Percentiles rank a stretch among this genome's conserved stretches.
Conservation (phyloP, 2,329 filamentous ascomycete genomes). For the Acephala macrosclerotiorum region DNA sequence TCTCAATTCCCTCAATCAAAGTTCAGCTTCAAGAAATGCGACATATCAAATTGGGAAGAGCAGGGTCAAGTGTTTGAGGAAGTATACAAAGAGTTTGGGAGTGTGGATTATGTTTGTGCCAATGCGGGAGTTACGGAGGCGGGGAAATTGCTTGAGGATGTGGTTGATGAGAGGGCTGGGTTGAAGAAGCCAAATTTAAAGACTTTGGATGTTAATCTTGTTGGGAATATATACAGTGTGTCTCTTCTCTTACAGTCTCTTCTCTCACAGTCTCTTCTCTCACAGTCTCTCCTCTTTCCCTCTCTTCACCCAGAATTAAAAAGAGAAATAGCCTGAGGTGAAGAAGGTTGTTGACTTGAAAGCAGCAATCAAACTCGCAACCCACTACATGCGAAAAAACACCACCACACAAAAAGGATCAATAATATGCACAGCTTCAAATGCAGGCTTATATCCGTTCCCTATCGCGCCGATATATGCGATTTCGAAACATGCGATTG, state of each 20-base stretch:
- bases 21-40: conserved; percentile 37
- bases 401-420: conserved; percentile 30
- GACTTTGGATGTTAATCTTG: conserved; percentile 36
- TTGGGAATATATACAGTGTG: conserved; percentile 37
- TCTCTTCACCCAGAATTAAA: too few species aligned
- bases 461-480: conserved; percentile 58
- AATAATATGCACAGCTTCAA: conserved; percentile 61
- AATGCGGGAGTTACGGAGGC: conserved; percentile 39
- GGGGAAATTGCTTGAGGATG: conserved; percentile 27
- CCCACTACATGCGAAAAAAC: conserved; percentile 59
- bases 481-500: conserved; percentile 54
- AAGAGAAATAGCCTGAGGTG: not conserved
- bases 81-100: conserved; percentile 34
- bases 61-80: conserved; percentile 36
- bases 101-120: conserved; percentile 41
- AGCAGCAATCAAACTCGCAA: conserved; percentile 56
- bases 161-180: conserved; percentile 22
- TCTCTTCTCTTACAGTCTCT: too few species aligned
- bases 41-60: conserved; percentile 38
- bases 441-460: conserved; percentile 60
- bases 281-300: too few species aligned
- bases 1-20: conserved; percentile 23
- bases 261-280: too few species aligned
- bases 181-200: conserved; percentile 34
- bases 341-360: conserved; percentile 1